Base-by-base conservation (phyloP, 73 alveolate species). In the Breviolum minutum region DNA sequence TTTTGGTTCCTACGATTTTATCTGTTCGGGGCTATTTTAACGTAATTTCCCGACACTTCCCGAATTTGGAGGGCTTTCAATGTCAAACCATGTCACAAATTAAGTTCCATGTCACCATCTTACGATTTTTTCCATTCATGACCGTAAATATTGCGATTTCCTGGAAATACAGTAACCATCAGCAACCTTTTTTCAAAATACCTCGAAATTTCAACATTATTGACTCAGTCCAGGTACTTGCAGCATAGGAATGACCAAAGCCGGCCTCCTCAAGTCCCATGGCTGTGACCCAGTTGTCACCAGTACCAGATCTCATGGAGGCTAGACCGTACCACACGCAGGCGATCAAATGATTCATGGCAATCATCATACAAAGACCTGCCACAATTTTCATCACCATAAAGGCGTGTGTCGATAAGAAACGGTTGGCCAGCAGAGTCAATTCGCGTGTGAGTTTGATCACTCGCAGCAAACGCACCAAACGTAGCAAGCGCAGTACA, bases 371-470 rank as follows among this genome's bases (percentile, higher is more conserved):
- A 11, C 92, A 61, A n/a, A 86, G 94, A 17, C 94, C 94, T n/a
- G 94, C 94, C 64, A 86, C 94, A 63, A 86, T 86, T 27, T 86
- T 86, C 94, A 86, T 86, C 30, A 86, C 94, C 97, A 91, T 91
- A 29, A 69, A 91, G 89, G 97, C 97, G 64, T 91, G 85, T 60
- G 97, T 91, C 48, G 97, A 91, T 17, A 91, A 64, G 76, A 91
- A 91, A 40, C 97, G 97, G 85, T 91, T 91, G 66, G 97, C 97
- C 97, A 91, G 32, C 77, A 91, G 61, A 10, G 97, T 66, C 77
- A 68, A 54, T 88, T 91, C 97, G 66, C 97, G 97, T 7, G 83
- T 71, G 79, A 92, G 73, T 68, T 92, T 92, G 61, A 92, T 48
- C 48, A 92, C 98, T 12, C 98, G 98, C 68, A 92, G 54, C 63